Percentiles rank a stretch among this genome's conserved stretches.
Conservation (phyloP, 768 basidiomycete genomes). For the Leccinum olivaceopallidum region DNA sequence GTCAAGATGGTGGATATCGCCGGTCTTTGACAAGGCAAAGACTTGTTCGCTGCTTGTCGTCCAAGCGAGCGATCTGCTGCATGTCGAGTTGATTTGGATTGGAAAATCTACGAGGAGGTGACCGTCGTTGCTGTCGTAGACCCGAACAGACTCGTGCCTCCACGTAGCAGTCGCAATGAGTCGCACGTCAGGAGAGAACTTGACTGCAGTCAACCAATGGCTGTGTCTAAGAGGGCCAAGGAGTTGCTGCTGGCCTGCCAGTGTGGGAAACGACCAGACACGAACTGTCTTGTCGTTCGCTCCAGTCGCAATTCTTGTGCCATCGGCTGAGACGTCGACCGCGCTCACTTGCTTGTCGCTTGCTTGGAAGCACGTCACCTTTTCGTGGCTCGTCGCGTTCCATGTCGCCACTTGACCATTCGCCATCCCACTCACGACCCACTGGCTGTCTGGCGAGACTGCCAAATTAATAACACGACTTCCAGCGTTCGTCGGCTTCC, state of each 20-base stretch:
- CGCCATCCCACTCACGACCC: not conserved
- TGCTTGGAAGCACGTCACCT: not conserved
- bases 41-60: not conserved
- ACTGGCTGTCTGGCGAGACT: not conserved
- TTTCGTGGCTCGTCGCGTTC: not conserved
- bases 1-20: not conserved
- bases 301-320: not conserved
- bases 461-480: not conserved
- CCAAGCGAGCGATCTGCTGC: not conserved
- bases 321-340: not conserved
- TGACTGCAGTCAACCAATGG: not conserved
- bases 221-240: not conserved
- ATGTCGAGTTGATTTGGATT: not conserved
- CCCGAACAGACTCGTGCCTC: not conserved
- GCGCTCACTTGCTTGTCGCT: not conserved
- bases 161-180: not conserved
- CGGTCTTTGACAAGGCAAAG: not conserved
- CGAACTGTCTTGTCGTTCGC: not conserved
- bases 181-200: not conserved
- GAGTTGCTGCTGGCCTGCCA: not conserved
- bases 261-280: not conserved
- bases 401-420: not conserved
- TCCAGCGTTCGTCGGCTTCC: not conserved
- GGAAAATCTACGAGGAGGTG: not conserved
- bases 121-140: not conserved